phyloP scores from a whole-genome alignment of 1,284 basidiomycete genomes.

The Porogramme epimiltina region DNA sequence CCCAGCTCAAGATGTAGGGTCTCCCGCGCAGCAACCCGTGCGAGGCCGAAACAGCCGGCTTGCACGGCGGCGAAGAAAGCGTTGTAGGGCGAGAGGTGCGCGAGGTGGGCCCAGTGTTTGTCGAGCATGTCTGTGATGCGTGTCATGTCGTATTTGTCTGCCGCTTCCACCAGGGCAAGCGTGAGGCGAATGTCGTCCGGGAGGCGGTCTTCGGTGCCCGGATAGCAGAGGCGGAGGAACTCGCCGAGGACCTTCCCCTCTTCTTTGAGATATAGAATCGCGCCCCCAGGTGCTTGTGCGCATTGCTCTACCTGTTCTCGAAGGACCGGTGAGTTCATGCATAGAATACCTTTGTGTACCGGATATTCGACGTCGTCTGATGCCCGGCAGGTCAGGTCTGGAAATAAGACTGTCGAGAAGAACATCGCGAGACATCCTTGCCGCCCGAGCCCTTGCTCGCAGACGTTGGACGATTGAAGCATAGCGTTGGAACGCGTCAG shows the following conservation, averaged over 20 bases:
- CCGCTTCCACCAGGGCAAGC: conserved; percentile 17
- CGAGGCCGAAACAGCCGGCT: conserved; percentile 10
- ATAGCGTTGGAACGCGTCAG: background rate
- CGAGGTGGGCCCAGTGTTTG: background rate
- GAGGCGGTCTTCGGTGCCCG: conserved; percentile 10
- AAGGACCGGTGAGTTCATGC: conserved; percentile 41
- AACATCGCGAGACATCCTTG: background rate
- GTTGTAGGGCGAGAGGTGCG: conserved; percentile 2
- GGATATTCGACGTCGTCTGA: conserved; percentile 48
- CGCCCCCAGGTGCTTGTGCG: background rate
- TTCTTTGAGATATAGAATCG: background rate
- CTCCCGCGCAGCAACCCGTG: conserved; percentile 8
- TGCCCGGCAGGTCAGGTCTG: too few relatives aligned
- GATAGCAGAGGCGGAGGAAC: background rate
- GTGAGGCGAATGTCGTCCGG: conserved; percentile 1
- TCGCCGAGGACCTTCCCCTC: background rate
- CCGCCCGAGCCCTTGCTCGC: too few relatives aligned
- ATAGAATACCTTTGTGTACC: conserved; percentile 44
- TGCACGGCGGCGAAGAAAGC: conserved; percentile 16
- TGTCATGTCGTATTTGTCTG: conserved; percentile 25
- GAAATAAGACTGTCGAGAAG: background rate
- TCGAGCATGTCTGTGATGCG: conserved; percentile 2
- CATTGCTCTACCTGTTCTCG: background rate
- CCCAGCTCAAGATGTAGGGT: background rate
- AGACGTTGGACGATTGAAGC: background rate